phyloP scores from a whole-genome alignment of 352 stramenopile species.

The Globisporangium canariense region DNA sequence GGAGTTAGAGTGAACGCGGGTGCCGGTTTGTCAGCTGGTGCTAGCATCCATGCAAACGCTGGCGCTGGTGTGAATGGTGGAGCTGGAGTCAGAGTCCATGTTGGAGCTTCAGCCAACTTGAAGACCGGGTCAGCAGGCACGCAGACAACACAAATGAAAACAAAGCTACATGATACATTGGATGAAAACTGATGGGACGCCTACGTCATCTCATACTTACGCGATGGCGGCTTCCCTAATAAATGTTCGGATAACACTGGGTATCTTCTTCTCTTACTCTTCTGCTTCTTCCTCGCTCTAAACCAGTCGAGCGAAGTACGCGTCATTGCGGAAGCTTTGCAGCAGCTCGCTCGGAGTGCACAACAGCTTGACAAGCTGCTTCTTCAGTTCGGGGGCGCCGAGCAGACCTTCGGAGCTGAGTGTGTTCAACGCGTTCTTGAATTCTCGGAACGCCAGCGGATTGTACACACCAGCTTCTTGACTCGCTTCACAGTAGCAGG shows the following conservation, averaged over 20 bases:
- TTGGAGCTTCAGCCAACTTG: neutral
- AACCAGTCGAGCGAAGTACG: slow-evolving; percentile 72
- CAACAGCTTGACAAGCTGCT: slow-evolving; percentile 73
- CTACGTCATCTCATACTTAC: neutral
- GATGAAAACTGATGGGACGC: neutral
- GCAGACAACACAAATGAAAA: neutral
- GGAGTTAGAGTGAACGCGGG: neutral
- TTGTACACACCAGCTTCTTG: slow-evolving; percentile 66
- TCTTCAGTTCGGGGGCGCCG: slow-evolving; percentile 53
- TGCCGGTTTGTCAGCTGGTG: neutral
- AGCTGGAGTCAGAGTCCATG: neutral
- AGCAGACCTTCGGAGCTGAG: slow-evolving; percentile 68
- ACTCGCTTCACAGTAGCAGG: slow-evolving; percentile 66
- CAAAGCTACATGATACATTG: neutral
- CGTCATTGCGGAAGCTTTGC: slow-evolving; percentile 67
- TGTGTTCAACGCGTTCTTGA: slow-evolving; percentile 62
- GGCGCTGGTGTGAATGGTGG: neutral
- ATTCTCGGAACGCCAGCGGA: slow-evolving; percentile 57
- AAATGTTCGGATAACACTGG: slow-evolving; percentile 7
- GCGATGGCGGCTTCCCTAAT: slow-evolving; percentile 2
- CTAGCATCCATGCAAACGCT: neutral
- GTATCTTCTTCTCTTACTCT: neutral
- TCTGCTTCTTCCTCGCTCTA: slow-evolving; percentile 19
- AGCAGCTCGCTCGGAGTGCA: slow-evolving; percentile 64
- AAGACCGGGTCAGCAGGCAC: too few species aligned